Evolutionary conservation across 1,284 basidiomycete species (phyloP).

Genomic region (Leccinum solheimii): DNA sequence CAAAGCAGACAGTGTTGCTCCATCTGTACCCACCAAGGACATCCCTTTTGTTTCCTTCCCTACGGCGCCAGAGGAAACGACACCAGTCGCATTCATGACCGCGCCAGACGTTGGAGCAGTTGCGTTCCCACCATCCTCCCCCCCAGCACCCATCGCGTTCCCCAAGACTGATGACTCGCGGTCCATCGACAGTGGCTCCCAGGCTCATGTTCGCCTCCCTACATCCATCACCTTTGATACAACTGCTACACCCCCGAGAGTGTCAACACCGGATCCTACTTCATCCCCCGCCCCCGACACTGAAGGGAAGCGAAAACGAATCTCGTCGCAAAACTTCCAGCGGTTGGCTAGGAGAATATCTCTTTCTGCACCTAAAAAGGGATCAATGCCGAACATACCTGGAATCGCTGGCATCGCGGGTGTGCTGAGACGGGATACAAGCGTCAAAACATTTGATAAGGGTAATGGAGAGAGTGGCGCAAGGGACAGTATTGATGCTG

Average conservation of each 20-base stretch:
- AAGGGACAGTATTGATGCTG: conserved; percentile 31
- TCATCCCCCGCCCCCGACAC: conserved; percentile 59
- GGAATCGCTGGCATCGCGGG: conserved; percentile 35
- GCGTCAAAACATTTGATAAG: conserved; percentile 39
- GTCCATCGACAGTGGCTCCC: conserved; percentile 32
- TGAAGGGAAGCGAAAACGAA: conserved; percentile 75
- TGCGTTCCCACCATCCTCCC: conserved; percentile 30
- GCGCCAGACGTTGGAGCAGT: conserved; percentile 17
- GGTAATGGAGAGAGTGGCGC: conserved; percentile 18
- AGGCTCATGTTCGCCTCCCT: conserved; percentile 30
- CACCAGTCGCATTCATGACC: conserved; percentile 14
- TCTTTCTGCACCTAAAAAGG: conserved; percentile 58
- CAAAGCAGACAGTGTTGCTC: conserved; percentile 27
- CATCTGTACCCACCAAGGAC: conserved; percentile 32
- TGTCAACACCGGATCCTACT: conserved; percentile 57
- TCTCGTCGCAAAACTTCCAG: conserved; percentile 82
- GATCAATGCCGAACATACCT: conserved; percentile 53
- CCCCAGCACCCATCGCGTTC: conserved; percentile 42
- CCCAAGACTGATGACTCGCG: conserved; percentile 39
- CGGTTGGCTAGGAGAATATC: conserved; percentile 73
- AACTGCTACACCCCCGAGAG: conserved; percentile 44
- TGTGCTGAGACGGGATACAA: conserved; percentile 34
- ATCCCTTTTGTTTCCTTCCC: conserved; percentile 17
- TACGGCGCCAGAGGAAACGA: conserved; percentile 15
- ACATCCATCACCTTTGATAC: conserved; percentile 51